Conservation (phyloP, 2,329 filamentous ascomycete species). For the Phyllosticta capitalensis region DNA sequence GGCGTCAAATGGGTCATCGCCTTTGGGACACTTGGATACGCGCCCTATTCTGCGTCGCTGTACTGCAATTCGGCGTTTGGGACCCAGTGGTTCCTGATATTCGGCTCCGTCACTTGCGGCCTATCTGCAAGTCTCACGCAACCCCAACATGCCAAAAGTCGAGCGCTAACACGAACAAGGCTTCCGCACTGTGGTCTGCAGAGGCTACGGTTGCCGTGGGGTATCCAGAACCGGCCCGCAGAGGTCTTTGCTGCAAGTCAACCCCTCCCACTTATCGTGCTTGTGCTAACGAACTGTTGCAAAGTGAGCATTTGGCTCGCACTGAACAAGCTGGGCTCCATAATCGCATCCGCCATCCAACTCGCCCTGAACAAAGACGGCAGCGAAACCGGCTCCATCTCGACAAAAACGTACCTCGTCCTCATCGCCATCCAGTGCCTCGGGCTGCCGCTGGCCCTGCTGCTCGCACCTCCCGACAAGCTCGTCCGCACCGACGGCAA, state of each 20-base stretch:
- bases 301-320: constrained; percentile 43
- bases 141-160: neutral
- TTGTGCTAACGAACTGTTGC: neutral
- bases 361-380: constrained; percentile 40
- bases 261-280: neutral
- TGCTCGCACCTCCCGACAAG: constrained; percentile 39
- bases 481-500: constrained; percentile 34
- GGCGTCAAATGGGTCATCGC: constrained; percentile 29
- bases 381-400: constrained; percentile 36
- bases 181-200: constrained; percentile 32
- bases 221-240: constrained; percentile 38
- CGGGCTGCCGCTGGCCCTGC: constrained; percentile 36
- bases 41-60: constrained; percentile 21
- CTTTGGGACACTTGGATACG: constrained; percentile 23
- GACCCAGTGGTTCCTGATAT: constrained; percentile 26
- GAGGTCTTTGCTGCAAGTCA: constrained; percentile 21
- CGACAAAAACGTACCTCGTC: constrained; percentile 31
- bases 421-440: constrained; percentile 39
- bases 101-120: constrained; percentile 25
- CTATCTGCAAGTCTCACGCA: constrained; percentile 12
- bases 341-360: constrained; percentile 44
- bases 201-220: constrained; percentile 35
- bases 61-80: constrained; percentile 25
- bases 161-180: constrained; percentile 19
- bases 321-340: constrained; percentile 43